These are phyloP conservation scores for Gnomoniopsis sp. DNA, from an alignment of 2,329 filamentous ascomycete species.

Conservation along the genomic window DNA sequence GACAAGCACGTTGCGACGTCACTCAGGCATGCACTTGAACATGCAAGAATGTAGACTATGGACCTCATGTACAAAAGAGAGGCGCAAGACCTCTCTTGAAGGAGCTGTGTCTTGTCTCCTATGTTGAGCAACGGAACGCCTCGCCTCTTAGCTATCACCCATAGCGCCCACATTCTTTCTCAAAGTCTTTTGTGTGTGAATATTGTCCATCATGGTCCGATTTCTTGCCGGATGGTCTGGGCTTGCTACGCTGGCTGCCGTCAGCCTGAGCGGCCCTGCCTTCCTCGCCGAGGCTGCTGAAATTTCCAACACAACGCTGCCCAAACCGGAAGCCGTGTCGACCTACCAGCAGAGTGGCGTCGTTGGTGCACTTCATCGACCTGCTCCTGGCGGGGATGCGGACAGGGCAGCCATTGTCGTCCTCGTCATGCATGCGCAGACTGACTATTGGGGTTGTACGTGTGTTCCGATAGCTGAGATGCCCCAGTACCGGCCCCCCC, in stretches of 20 bases:
- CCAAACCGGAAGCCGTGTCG: neutral
- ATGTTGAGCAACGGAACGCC: neutral
- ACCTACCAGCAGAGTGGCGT: constrained; percentile 1
- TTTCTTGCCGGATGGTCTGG: neutral
- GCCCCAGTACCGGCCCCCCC: too few relatives aligned
- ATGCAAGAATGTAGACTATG: neutral
- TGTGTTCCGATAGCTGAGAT: neutral
- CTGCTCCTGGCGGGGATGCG: neutral
- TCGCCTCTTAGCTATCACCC: neutral
- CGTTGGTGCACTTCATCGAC: constrained; percentile 18
- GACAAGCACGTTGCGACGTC: neutral
- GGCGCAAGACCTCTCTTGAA: neutral
- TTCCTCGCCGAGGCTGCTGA: neutral
- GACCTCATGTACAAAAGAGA: neutral
- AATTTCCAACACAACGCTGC: neutral
- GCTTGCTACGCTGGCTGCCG: neutral
- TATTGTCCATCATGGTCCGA: neutral
- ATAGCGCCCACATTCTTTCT: neutral
- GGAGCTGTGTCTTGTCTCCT: neutral
- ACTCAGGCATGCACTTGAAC: neutral
- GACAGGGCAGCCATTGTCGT: constrained; percentile 14
- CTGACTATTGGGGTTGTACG: constrained; percentile 17
- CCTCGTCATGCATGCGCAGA: constrained; percentile 20
- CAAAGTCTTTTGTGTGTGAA: neutral
- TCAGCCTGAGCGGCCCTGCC: neutral